A percentile compares a stretch with the other conserved stretches of the same genome.
phyloP scores from a whole-genome alignment of 768 basidiomycete genomes.

The Mycena rosella region DNA sequence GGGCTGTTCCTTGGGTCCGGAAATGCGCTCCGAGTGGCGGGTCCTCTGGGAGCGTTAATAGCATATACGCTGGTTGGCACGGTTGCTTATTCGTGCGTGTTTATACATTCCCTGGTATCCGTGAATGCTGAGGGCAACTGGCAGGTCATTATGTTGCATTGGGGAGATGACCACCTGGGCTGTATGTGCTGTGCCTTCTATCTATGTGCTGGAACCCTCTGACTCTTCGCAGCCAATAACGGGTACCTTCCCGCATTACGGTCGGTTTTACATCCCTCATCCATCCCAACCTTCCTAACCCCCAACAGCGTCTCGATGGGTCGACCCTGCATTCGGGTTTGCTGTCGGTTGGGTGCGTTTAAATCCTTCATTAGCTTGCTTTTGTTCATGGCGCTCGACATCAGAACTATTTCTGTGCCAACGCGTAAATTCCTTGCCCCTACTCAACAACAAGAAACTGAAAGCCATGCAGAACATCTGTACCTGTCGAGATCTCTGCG shows the following conservation, averaged over 20 bases:
- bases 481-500: constrained; percentile 83
- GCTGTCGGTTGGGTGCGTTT: constrained; percentile 63
- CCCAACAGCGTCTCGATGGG: constrained; percentile 63
- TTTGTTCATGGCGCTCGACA: not conserved
- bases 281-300: not conserved
- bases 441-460: not conserved
- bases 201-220: not conserved
- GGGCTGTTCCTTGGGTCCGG: constrained; percentile 83
- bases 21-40: constrained; percentile 67
- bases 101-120: not conserved
- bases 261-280: constrained; percentile 46
- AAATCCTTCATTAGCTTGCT: not conserved
- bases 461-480: constrained; percentile 59
- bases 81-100: constrained; percentile 70
- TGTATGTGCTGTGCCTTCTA: constrained; percentile 10
- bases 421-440: constrained; percentile 47
- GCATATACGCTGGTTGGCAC: constrained; percentile 75
- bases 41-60: constrained; percentile 75
- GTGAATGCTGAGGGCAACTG: not conserved
- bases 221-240: constrained; percentile 65
- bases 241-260: constrained; percentile 83
- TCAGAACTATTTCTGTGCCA: constrained; percentile 59
- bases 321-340: constrained; percentile 71
- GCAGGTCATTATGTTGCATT: constrained; percentile 71
- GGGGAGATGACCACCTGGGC: constrained; percentile 88